Percentiles rank a stretch among this genome's conserved stretches.
phyloP scores from a whole-genome alignment of 2,329 filamentous ascomycete genomes.

The Colletotrichum noveboracense region DNA sequence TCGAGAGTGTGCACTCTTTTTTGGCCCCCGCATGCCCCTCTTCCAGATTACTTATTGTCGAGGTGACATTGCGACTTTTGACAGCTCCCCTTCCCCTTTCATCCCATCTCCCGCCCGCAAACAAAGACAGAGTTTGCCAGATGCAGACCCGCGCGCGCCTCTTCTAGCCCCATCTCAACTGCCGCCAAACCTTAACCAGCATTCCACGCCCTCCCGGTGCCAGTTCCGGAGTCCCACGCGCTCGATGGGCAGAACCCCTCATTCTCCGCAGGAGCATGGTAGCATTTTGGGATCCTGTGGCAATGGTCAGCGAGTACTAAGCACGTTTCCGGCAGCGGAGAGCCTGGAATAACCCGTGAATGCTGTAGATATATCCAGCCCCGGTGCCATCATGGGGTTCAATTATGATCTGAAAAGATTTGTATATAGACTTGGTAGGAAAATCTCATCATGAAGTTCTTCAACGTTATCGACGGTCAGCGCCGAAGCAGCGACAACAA shows the following conservation, averaged over 20 bases:
- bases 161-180: not conserved
- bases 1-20: no score
- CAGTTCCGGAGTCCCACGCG: not conserved
- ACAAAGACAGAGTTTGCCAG: not conserved
- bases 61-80: not conserved
- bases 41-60: not conserved
- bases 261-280: conserved; percentile 4
- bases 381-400: not conserved
- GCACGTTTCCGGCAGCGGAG: not conserved
- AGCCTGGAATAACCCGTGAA: rapidly evolving
- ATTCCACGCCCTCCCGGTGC: not conserved
- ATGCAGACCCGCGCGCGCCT: not conserved
- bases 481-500: not conserved
- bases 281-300: not conserved
- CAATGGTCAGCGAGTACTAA: not conserved
- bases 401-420: no score
- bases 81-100: not conserved
- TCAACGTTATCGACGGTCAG: conserved; percentile 10
- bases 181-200: not conserved
- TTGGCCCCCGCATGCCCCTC: not conserved
- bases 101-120: not conserved
- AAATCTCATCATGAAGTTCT: not conserved
- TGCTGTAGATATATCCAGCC: not conserved
- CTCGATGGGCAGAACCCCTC: not conserved
- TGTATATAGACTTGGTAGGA: rapidly evolving